A percentile compares a stretch with the other conserved stretches of the same genome.
These are phyloP conservation scores for Primulina tabacum DNA, from an alignment of 257 asterid genomes.

Conservation along the genomic window DNA sequence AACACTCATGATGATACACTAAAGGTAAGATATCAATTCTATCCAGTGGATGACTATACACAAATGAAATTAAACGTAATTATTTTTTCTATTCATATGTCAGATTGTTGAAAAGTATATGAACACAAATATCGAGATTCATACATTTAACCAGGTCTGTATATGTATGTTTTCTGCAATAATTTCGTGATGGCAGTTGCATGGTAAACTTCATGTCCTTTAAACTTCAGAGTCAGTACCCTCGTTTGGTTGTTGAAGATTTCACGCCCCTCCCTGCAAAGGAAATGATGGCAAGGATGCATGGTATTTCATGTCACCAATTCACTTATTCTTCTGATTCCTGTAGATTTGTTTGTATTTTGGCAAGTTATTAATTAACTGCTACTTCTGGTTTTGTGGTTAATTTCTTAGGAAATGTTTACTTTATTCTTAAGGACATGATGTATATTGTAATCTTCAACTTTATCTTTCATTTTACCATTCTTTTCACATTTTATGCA, in stretches of 20 bases:
- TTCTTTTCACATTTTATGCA: neutral
- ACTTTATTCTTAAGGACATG: conserved; percentile 6
- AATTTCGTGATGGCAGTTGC: conserved; percentile 2
- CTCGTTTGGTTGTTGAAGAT: conserved; percentile 90
- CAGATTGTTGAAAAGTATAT: conserved; percentile 88
- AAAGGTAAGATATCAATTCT: conserved; percentile 52
- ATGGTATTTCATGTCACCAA: conserved; percentile 49
- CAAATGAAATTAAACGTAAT: conserved; percentile 20
- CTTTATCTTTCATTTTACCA: neutral
- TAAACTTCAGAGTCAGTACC: conserved; percentile 84
- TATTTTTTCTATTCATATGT: conserved; percentile 28
- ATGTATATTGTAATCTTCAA: conserved; percentile 18
- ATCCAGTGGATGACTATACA: neutral
- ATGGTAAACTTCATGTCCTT: conserved; percentile 21
- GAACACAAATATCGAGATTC: conserved; percentile 73
- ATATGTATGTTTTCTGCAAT: conserved; percentile 10
- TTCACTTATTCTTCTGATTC: conserved; percentile 12
- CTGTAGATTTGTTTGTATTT: neutral
- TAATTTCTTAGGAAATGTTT: neutral
- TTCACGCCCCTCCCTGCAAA: conserved; percentile 75
- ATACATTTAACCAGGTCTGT: conserved; percentile 90
- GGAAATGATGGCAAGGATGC: conserved; percentile 90
- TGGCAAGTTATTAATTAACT: conserved; percentile 4
- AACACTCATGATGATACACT: conserved; percentile 94
- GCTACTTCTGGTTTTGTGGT: conserved; percentile 5